Evolutionary conservation across 345 rosid species (phyloP), one percentile per base, ranked within the genome.

Genomic region (Excoecaria cochinchinensis): DNA sequence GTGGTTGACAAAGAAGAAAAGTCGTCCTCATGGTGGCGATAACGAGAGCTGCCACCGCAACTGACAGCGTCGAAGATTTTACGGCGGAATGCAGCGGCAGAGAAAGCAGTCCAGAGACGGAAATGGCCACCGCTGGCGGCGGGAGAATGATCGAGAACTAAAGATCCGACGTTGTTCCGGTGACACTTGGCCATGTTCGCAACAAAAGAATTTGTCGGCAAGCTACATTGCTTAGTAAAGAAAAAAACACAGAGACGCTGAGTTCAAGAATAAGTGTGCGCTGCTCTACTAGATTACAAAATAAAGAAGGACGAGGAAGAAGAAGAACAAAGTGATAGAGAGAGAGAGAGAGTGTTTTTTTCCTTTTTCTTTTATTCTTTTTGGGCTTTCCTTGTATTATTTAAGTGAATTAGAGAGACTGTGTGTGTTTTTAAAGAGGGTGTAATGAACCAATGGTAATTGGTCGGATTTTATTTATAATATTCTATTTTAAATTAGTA

Each of bases 1-100:
- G 84, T 71, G 19, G 84, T 76, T 5, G 83, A 44, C 62, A 83
- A 19, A 57, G 75, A 70, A 7, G 61, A 31, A 1, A 55, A 65
- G 12, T 83, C 84, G 12, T 76, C 80, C 48, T 87, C 85, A 1
- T 71, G 76, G 31, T 85, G 82, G 8, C 88, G 86, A 80, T 86
- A 77, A 17, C 92, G 85, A 14, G 91, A 86, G 76, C 89, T 82
- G 9, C 91, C 90, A 13, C 97, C 97, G 76, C 99, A 95, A 81
- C 95, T 87, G 13, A 95, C 84, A 46, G 94, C 94, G 70, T 87
- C 84, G 65, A 89, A 75, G 78, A 95, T 77, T 77, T 83, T 85
- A 24, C 92, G 87, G 67, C 97, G 91, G 82, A 94, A 85, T 63
- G 96, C 51, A 57, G 97, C 67, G 66, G 82, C 86, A 59, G 92